Evolutionary conservation across 208 protist species (phyloP).

Genomic region (Crithidia bombi): DNA sequence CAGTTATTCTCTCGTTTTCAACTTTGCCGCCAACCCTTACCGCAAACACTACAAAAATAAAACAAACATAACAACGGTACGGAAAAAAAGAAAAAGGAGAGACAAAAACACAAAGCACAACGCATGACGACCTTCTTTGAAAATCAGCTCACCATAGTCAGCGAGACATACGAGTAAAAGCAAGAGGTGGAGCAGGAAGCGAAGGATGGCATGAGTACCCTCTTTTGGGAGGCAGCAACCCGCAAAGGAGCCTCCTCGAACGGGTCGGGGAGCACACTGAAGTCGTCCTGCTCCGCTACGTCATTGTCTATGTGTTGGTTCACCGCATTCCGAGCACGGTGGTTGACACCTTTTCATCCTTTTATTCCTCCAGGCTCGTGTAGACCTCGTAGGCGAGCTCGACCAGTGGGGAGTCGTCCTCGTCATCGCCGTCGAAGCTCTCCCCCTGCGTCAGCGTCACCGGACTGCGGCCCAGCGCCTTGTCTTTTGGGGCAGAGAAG

Average conservation of each 20-base stretch:
- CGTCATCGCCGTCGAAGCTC: neutral
- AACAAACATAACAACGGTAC: neutral
- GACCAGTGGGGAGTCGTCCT: slow-evolving; percentile 16
- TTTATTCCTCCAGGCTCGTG: slow-evolving; percentile 4
- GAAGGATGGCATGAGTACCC: too few relatives aligned
- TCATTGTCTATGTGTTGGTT: too few relatives aligned
- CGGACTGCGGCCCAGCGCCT: neutral
- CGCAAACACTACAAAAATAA: too few relatives aligned
- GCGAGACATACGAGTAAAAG: too few relatives aligned
- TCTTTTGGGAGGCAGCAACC: too few relatives aligned
- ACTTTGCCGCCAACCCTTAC: neutral
- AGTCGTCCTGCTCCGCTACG: too few relatives aligned
- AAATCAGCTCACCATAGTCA: too few relatives aligned
- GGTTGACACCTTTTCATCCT: neutral
- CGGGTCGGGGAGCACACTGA: too few relatives aligned
- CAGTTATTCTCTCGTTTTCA: neutral
- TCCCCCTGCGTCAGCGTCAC: slow-evolving; percentile 9
- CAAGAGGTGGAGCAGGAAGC: too few relatives aligned
- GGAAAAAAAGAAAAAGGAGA: neutral
- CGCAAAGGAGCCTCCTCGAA: too few relatives aligned
- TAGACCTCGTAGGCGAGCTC: slow-evolving; percentile 17
- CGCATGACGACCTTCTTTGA: too few relatives aligned
- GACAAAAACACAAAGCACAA: slow-evolving; percentile 1
- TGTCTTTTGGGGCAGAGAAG: neutral
- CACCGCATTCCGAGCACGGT: too few relatives aligned